phyloP scores from a whole-genome alignment of 2,329 filamentous ascomycete genomes.

The Arthrinium phaeospermum region DNA sequence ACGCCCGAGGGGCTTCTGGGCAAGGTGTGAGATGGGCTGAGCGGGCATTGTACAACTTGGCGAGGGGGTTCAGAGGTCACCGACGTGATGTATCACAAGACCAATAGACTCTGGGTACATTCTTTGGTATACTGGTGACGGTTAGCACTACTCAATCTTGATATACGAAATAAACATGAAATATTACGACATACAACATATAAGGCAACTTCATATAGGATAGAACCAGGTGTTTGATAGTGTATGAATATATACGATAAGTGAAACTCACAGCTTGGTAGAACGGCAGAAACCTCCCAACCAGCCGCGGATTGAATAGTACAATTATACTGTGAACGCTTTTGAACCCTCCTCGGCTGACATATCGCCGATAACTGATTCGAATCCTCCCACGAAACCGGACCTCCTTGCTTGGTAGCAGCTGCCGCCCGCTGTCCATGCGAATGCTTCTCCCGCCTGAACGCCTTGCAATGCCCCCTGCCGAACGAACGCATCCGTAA shows the following conservation, averaged over 20 bases:
- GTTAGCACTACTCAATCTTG: neutral
- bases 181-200: neutral
- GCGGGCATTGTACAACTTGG: too few species aligned
- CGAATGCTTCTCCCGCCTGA: slow-evolving; percentile 12
- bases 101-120: neutral
- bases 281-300: neutral
- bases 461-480: slow-evolving; percentile 18
- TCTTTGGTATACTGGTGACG: too few species aligned
- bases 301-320: neutral
- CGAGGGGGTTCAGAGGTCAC: neutral
- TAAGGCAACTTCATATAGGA: neutral
- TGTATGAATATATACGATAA: neutral
- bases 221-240: neutral
- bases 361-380: neutral
- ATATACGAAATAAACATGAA: neutral
- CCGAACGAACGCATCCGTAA: slow-evolving; percentile 8
- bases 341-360: neutral
- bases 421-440: neutral
- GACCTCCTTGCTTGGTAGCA: neutral
- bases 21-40: neutral
- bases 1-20: neutral
- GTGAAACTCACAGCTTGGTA: neutral
- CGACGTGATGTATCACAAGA: neutral
- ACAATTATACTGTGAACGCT: neutral
- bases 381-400: neutral